Base-by-base conservation (phyloP, 306 rosid genomes). In the Ormosia emarginata region DNA sequence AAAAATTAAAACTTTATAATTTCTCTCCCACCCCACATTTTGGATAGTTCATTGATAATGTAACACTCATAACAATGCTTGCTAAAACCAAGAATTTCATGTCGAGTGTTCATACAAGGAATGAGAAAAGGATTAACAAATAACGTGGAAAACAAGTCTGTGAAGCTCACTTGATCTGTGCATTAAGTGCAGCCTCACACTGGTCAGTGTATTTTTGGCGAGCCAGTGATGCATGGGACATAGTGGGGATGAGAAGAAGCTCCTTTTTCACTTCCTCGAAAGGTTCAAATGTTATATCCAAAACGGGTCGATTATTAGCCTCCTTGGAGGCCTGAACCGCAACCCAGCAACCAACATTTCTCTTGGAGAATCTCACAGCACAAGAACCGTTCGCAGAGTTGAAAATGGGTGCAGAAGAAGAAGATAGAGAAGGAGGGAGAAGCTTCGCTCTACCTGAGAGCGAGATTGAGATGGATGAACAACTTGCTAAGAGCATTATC, bases 201-300 rank as follows among this genome's bases (percentile, higher is more conserved):
- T 37, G 52, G 14, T 80, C 70, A 13, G 65, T 4, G 78, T 80
- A 86, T 15, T 46, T 80, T 30, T 86, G 90, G 30, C 90, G 78
- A 80, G 90, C 85, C 46, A 86, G 74, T 14, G 90, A 86, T 12
- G 10, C 75, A n/a, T 83, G 78, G 5, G 85, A 79, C 10, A 14
- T 3, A 49, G 74, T 57, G 32, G 87, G 85, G 9, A 83, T 80
- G 4, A 61, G 14, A 49, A 75, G 83, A 34, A 86, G 87, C 81
- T 80, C 87, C 77, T 83, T 80, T 72, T 86, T 83, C 78, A 86
- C 83, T 78, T 83, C 87, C 66, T 86, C 83, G 10, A 86, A 83
- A 8, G 85, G 85, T 30, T 83, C 70, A 39, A 86, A 86, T 58
- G 24, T 18, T 12, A 58, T 7, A 32, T 30, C 50, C 57, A 71